A percentile compares a stretch with the other conserved stretches of the same genome.
phyloP scores from a whole-genome alignment of 176 grass and related monocot species.

The Poa annua region DNA sequence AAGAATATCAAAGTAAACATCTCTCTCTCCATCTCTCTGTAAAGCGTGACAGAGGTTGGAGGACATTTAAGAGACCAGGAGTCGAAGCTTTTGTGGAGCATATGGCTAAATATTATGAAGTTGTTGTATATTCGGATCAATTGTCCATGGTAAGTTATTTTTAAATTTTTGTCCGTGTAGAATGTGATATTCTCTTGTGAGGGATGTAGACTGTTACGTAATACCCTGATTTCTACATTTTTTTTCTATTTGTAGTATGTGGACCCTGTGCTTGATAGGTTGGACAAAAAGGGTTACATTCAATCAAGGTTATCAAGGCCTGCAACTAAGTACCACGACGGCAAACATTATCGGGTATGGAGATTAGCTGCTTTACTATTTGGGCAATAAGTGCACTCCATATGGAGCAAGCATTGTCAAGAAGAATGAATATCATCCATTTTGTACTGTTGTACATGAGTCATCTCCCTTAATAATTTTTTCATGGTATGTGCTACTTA shows the following conservation, averaged over 20 bases:
- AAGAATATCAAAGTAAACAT: slow-evolving; percentile 23
- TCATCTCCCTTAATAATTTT: slow-evolving; percentile 24
- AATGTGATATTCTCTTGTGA: not conserved
- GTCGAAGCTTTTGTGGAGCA: slow-evolving; percentile 91
- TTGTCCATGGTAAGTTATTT: slow-evolving; percentile 70
- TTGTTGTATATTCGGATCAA: slow-evolving; percentile 96
- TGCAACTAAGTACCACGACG: slow-evolving; percentile 83
- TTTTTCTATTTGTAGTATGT: slow-evolving; percentile 68
- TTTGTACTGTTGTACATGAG: slow-evolving; percentile 13
- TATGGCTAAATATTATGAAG: slow-evolving; percentile 73
- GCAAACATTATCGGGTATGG: slow-evolving; percentile 94
- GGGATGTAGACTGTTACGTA: slow-evolving; percentile 21
- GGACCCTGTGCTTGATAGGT: slow-evolving; percentile 85
- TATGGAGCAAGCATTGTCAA: not conserved
- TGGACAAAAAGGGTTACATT: slow-evolving; percentile 70
- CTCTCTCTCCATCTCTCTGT: slow-evolving; percentile 22
- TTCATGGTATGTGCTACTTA: slow-evolving; percentile 9
- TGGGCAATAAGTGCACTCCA: slow-evolving; percentile 27
- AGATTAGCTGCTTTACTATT: slow-evolving; percentile 22
- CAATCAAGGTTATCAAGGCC: slow-evolving; percentile 73
- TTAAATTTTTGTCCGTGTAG: slow-evolving; percentile 28
- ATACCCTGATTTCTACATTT: slow-evolving; percentile 34
- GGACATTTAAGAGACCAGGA: slow-evolving; percentile 94
- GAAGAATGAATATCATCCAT: slow-evolving; percentile 31
- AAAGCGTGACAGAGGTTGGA: slow-evolving; percentile 96